Evolutionary conservation across 345 rosid species (phyloP).

Genomic region (Schrenkiella parvula): DNA sequence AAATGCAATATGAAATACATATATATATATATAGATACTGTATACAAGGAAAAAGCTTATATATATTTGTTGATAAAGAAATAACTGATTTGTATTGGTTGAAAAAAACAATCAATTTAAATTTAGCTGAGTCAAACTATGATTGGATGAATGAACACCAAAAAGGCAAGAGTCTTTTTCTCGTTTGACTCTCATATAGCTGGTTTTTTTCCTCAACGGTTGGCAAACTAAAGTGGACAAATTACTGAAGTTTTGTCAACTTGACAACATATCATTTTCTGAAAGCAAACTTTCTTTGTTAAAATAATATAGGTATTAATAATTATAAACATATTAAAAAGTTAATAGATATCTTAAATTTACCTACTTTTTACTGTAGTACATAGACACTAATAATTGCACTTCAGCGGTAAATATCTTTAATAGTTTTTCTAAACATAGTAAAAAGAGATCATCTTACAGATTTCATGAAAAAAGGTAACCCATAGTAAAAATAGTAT

Average conservation of each 20-base stretch:
- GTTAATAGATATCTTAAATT: not conserved
- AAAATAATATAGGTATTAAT: no score
- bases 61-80: not conserved
- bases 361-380: not conserved
- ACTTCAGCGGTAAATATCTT: not conserved
- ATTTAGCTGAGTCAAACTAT: constrained; percentile 15
- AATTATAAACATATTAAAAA: not conserved
- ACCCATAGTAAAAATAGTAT: not conserved
- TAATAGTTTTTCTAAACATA: not conserved
- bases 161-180: constrained; percentile 33
- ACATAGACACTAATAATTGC: not conserved
- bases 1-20: not conserved
- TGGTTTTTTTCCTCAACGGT: constrained; percentile 30
- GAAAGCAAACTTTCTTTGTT: not conserved
- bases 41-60: not conserved
- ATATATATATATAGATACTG: not conserved
- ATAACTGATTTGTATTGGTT: not conserved
- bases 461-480: not conserved
- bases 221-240: constrained; percentile 39
- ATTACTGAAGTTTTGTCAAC: constrained; percentile 2
- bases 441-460: not conserved
- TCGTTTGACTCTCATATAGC: constrained; percentile 32
- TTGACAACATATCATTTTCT: constrained; percentile 17
- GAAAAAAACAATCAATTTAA: not conserved
- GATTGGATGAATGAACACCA: constrained; percentile 32